Evolutionary conservation across 1,284 basidiomycete genomes (phyloP).

Genomic region (Xerocomus nothofagi): DNA sequence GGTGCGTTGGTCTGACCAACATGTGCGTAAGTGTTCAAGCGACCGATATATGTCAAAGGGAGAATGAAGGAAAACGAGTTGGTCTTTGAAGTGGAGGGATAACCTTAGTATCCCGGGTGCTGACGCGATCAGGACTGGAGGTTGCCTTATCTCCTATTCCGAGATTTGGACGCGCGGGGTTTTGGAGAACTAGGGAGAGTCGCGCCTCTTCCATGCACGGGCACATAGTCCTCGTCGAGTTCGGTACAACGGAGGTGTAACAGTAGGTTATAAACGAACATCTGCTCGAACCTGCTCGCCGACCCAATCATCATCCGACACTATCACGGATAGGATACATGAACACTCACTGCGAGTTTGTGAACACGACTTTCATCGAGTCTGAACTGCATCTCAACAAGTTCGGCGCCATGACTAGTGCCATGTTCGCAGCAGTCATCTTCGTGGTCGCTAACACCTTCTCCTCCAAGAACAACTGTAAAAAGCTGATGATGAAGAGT

Average conservation of each 20-base stretch:
- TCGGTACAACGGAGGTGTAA: constrained; percentile 74
- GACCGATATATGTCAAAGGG: background rate
- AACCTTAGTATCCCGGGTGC: background rate
- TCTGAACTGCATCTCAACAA: constrained; percentile 80
- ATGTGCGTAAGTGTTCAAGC: background rate
- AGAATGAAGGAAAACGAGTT: background rate
- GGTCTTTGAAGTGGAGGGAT: background rate
- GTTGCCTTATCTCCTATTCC: constrained; percentile 30
- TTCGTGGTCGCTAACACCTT: constrained; percentile 73
- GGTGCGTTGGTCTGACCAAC: background rate
- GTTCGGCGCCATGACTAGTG: constrained; percentile 88
- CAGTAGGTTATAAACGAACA: constrained; percentile 82
- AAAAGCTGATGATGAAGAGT: constrained; percentile 84
- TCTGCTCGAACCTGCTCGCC: constrained; percentile 71
- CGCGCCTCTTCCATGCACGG: constrained; percentile 74
- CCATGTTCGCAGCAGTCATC: constrained; percentile 81
- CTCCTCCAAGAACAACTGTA: constrained; percentile 84
- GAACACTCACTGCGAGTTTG: constrained; percentile 76
- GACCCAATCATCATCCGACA: constrained; percentile 4
- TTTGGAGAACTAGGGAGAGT: constrained; percentile 34
- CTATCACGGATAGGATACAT: constrained; percentile 1
- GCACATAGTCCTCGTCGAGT: constrained; percentile 73
- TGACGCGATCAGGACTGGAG: background rate
- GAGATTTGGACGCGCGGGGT: constrained; percentile 35
- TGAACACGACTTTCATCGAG: constrained; percentile 82